Base-by-base conservation (phyloP, 1,284 basidiomycete species). In the Leccinum pachyderme region DNA sequence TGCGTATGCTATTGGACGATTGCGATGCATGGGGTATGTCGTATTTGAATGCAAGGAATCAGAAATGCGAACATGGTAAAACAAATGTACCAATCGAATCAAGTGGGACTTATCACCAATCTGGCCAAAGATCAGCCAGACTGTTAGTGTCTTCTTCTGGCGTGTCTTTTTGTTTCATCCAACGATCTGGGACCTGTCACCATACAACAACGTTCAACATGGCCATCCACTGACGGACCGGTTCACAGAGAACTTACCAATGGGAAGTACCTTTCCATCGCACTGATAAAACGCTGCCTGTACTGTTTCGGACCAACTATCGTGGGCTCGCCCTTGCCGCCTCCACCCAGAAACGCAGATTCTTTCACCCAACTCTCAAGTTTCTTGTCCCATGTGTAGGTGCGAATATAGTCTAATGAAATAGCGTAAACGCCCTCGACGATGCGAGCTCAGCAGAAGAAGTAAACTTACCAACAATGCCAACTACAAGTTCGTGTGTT, bases 361-460 rank as follows among this genome's bases (percentile, higher is more conserved):
- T 98, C 96, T 70, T 98, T 99, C 48, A 98, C 93, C 89, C 94
- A 96, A 61, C 88, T 96, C 74, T 99, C 96, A 27, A 98, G 79
- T 65, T 95, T 95, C 78, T 99, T 99, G 76, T 99, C 96, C 95
- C 94, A 95, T 0, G 93, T 96, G 66, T 95, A 96, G 2, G 93
- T 95, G 18, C 93, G 85, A 56, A 96, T 90, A 69, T 94, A 96
- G 72, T 96, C 94, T 93, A 52, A 8, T 5, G 11, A 47, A 37
- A 31, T 27, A 51, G 43, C 31, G 22, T 58, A 37, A 68, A 52
- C 3, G 5, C 7, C 25, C 24, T 18, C 22, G 18, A 45, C 13
- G 3, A 18, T 2, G 43, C 18, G 41, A 22, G 33, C n/a, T 25
- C 32, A 37, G 31, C 32, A 9, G 8, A 9, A 29, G 7, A 22